Base-by-base conservation (phyloP, 768 basidiomycete genomes). In the Sarcomyxa edulis region DNA sequence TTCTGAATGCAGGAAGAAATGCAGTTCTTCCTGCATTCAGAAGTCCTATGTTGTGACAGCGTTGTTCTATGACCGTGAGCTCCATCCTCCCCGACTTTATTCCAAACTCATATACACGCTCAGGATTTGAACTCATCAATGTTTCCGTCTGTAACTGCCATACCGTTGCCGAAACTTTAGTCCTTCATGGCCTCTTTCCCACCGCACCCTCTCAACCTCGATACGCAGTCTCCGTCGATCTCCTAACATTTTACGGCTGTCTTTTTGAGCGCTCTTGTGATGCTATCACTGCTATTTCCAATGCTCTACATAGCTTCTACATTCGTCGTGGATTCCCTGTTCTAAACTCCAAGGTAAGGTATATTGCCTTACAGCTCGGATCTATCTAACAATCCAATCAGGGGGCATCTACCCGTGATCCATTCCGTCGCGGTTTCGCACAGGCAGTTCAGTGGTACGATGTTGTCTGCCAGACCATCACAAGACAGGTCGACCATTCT, bases 371-470 rank as follows among this genome's bases (percentile, higher is more conserved):
- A 18, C 20, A 11, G 3, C 32, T 19, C 16, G 26, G 12, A 25
- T 18, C 7, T 20, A n/a, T 7, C 21, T 28, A 4, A 15, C 31
- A 18, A 41, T 6, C 14, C 32, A 2, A 21, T 29, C n/a, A 64
- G 62, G 53, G 55, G 0, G 40, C 47, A 1, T 30, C 38, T 0
- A 26, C 55, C 5, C 26, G 41, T 3, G 61, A 67, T n/a, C 56
- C 64, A 0, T 67, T 66, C 37, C 49, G 56, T 0, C 43, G 40
- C 0, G 38, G 58, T 2, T 42, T 63, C 5, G 35, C 44, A 15
- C 16, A 41, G 1, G 53, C 58, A 0, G 42, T 63, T 0, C 57
- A 57, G 2, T 65, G 61, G 62, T 56, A 48, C 7, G 48, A 60
- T 16, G 43, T 48, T 0, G 41, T 64, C 0, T 37, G 44, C n/a